Evolutionary conservation across 345 rosid genomes (phyloP).

Genomic region (Leavenworthia alabamica): DNA sequence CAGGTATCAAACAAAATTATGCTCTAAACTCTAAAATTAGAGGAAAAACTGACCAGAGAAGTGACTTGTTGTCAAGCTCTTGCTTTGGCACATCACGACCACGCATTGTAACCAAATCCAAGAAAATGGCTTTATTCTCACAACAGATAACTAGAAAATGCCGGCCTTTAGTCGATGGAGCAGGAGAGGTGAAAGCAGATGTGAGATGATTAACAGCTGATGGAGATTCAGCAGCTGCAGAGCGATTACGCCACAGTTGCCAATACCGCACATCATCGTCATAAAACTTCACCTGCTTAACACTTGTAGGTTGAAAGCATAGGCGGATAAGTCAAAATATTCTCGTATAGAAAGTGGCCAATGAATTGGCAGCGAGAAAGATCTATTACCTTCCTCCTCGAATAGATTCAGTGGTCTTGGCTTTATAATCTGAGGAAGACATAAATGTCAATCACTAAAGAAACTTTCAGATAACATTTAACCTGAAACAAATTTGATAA

Average conservation of each 20-base stretch:
- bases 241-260: conserved; percentile 91
- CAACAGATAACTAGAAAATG: conserved; percentile 97
- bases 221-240: conserved; percentile 96
- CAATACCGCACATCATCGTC: conserved; percentile 94
- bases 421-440: conserved; percentile 50
- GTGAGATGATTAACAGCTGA: conserved; percentile 77
- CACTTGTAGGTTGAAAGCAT: conserved; percentile 43
- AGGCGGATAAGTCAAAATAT: neutral
- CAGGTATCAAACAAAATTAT: neutral
- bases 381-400: conserved; percentile 79
- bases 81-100: conserved; percentile 96
- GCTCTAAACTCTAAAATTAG: neutral
- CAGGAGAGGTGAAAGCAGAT: conserved; percentile 71
- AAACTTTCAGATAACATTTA: no score
- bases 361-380: neutral
- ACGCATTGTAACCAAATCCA: conserved; percentile 97
- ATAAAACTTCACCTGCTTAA: conserved; percentile 89
- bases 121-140: conserved; percentile 87
- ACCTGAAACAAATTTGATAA: neutral
- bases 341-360: neutral
- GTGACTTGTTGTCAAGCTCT: conserved; percentile 89
- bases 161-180: conserved; percentile 85
- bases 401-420: conserved; percentile 87
- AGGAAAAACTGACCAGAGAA: conserved; percentile 62
- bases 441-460: neutral